Conservation (phyloP, 2,329 filamentous ascomycete species). For the Peltaster fructicola region DNA sequence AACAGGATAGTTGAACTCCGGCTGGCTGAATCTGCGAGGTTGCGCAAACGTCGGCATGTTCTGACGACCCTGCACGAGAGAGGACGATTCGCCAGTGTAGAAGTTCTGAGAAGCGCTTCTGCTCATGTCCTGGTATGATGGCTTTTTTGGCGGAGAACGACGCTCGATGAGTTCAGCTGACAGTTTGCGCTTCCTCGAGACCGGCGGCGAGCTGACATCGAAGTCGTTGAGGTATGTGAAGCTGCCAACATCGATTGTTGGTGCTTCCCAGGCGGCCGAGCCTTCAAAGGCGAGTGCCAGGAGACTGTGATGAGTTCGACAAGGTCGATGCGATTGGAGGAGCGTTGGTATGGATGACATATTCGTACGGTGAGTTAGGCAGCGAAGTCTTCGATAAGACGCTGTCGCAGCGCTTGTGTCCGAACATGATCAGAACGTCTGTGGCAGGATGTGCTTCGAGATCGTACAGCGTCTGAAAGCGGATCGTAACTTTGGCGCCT, state of each 20-base stretch:
- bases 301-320: constrained; percentile 37
- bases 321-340: constrained; percentile 46
- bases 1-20: constrained; percentile 16
- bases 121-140: too few species aligned
- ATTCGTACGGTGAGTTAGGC: constrained; percentile 45
- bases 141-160: constrained; percentile 29
- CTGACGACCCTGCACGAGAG: too few species aligned
- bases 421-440: constrained; percentile 51
- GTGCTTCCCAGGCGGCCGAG: constrained; percentile 13
- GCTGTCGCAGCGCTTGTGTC: constrained; percentile 54
- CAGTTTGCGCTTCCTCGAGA: constrained; percentile 38
- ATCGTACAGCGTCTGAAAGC: constrained; percentile 60
- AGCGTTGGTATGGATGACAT: constrained; percentile 53
- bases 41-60: too few species aligned
- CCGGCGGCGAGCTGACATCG: constrained; percentile 12
- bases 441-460: constrained; percentile 39
- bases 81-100: too few species aligned
- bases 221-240: constrained; percentile 36
- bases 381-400: constrained; percentile 41
- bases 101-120: too few species aligned
- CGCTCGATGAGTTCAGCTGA: constrained; percentile 31
- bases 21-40: constrained; percentile 21
- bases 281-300: constrained; percentile 39
- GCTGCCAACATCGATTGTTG: constrained; percentile 39
- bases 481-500: constrained; percentile 55